Evolutionary conservation across 169 alveolate species (phyloP), one percentile per base, ranked within the genome.

Genomic region (Eimeria zaria): DNA sequence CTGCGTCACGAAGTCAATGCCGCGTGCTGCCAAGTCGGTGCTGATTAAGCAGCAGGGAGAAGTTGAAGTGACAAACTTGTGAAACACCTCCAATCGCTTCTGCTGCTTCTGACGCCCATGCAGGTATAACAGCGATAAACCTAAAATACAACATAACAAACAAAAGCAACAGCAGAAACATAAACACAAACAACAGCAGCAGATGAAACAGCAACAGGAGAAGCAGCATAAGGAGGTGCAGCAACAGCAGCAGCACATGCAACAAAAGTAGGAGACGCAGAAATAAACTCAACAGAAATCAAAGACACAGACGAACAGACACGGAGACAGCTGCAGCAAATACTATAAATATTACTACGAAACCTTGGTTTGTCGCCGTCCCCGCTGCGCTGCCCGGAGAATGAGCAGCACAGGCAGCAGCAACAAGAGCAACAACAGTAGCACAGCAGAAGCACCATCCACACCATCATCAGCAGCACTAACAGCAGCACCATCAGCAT

Each of bases 61-160:
- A 44, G 99, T 98, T 58, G 99, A 97, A 87, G 99, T 98, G 96
- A 99, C 99, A 89, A 99, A 99, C 93, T 98, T 98, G 96, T 97
- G 96, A 67, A 98, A 99, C 33, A 99, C 99, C 53, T 99, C 98
- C 90, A 99, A 98, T 95, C 99, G 98, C 97, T 98, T 99, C 95
- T 99, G 97, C 95, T 99, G 99, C 88, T 99, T 99, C 97, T 99
- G 99, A 97, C 99, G 98, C 41, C 99, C 99, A 97, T 99, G 99
- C 84, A 99, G 97, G 91, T 98, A 99, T 95, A 99, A 85, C 67
- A 98, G 96, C 20, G 95, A 24, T 60, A 46, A 4, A 6, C 97
- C 97, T 88, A 80, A 58, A 36, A 55, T 62, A 24, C 85, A 74
- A 36, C 85, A 74, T 39, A 55, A 16, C 53, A n/a, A 36, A 24